phyloP scores from a whole-genome alignment of 108 stramenopile species.

The Aurantiochytrium sp. region DNA sequence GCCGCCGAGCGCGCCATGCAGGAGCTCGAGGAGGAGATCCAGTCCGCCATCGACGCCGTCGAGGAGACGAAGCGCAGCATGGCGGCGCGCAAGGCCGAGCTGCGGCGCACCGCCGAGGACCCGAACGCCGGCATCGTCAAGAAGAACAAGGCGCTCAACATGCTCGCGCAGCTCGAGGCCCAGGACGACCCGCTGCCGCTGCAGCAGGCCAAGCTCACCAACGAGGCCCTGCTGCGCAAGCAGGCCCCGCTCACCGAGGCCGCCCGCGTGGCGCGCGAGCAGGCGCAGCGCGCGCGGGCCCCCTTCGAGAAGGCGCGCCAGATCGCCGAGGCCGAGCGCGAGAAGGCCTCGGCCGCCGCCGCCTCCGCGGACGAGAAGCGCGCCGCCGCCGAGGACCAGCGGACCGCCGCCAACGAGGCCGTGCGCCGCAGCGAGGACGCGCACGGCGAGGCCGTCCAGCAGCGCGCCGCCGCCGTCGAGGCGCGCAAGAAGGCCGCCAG shows the following conservation, averaged over 20 bases:
- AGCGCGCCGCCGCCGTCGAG: conserved; percentile 5
- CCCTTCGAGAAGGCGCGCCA: conserved; percentile 22
- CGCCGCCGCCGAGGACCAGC: neutral
- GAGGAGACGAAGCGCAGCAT: neutral
- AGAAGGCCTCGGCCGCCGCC: neutral
- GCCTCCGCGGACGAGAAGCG: neutral
- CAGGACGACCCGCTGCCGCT: conserved; percentile 19
- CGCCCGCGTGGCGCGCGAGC: neutral
- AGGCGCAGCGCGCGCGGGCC: neutral
- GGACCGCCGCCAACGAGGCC: neutral
- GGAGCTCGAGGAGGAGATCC: neutral
- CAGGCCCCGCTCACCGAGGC: neutral
- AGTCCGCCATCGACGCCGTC: conserved; percentile 11
- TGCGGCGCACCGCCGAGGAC: neutral
- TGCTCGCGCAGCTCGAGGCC: neutral
- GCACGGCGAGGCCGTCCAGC: neutral
- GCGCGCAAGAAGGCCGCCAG: neutral
- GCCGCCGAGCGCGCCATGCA: neutral
- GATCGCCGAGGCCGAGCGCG: conserved; percentile 10
- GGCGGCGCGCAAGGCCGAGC: neutral
- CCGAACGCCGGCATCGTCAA: neutral
- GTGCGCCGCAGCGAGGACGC: conserved; percentile 11
- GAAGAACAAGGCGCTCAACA: neutral
- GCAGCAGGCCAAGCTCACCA: neutral
- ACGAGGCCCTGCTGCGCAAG: neutral